Evolutionary conservation across 1,284 basidiomycete genomes (phyloP), one percentile per base, ranked within the genome.

Genomic region (Phellinidium pouzarii): DNA sequence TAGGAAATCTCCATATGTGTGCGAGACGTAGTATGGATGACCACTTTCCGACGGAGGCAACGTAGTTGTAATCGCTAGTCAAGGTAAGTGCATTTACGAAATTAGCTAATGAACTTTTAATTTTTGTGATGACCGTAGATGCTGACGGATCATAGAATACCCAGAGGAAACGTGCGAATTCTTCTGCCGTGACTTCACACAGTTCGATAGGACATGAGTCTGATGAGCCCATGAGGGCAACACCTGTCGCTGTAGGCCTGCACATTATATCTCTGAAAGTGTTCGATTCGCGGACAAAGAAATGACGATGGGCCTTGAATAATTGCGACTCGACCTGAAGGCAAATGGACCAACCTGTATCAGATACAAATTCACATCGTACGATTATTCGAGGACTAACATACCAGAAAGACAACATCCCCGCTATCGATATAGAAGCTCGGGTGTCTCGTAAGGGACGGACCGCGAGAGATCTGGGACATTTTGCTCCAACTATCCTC

Each of bases 131-230:
- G 25, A 44, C 6, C 3, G 43, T 17, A 11, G 12, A 17, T 17
- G 74, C 79, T 61, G 61, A 84, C 82, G 75, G 75, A 44, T 84
- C 80, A 44, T 86, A 86, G 64, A 84, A 85, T 0, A 86, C 77
- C 82, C 83, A 84, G 0, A 84, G 59, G 17, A 86, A 76, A 3
- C 71, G 69, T 0, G 73, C 72, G 52, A 87, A 84, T 3, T 83
- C 78, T 0, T 68, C 63, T 0, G 71, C 63, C 0, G 63, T 65
- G 9, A 78, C 68, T 11, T 76, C 70, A 4, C 78, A 72, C 14
- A 87, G 67, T 2, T 74, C 66, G 44, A 80, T 75, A 0, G 82
- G 77, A 23, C 65, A 72, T 3, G 67, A 65, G 44, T 81, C 79
- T 0, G 71, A 68, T 0, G 67, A 69, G 20, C 71, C 78, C 55